Conservation (phyloP, 371 early-diverging fungal genomes). For the Dichotomocladium elegans region DNA sequence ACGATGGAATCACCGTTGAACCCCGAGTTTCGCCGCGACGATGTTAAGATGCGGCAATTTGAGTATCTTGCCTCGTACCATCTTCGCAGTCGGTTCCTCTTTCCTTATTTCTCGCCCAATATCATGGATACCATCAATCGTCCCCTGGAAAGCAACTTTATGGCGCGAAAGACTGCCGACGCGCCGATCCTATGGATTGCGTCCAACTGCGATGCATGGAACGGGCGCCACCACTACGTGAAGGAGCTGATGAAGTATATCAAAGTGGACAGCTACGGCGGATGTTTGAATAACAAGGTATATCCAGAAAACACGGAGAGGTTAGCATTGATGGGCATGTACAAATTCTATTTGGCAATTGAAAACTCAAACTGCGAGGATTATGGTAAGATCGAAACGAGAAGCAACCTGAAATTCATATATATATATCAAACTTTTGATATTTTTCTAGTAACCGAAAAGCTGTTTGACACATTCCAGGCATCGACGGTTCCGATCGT, state of each 20-base stretch:
- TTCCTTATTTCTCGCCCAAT: slow-evolving; percentile 25
- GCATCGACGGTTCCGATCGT: slow-evolving; percentile 23
- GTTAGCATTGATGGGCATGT: slow-evolving; percentile 16
- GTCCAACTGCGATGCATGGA: slow-evolving; percentile 31
- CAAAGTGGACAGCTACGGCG: slow-evolving; percentile 29
- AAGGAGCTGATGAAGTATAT: slow-evolving; percentile 34
- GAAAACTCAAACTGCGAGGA: slow-evolving; percentile 42
- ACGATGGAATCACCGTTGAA: slow-evolving; percentile 33
- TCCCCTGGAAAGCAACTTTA: slow-evolving; percentile 25
- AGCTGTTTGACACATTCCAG: slow-evolving; percentile 29
- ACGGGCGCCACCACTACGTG: slow-evolving; percentile 33
- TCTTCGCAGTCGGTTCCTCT: slow-evolving; percentile 26
- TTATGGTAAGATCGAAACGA: slow-evolving; percentile 34
- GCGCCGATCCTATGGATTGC: slow-evolving; percentile 40
- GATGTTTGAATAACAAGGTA: slow-evolving; percentile 25
- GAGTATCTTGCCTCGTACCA: slow-evolving; percentile 37
- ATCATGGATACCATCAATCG: slow-evolving; percentile 26
- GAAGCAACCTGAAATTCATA: too few relatives aligned
- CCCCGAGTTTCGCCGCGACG: slow-evolving; percentile 14
- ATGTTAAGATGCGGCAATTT: slow-evolving; percentile 19
- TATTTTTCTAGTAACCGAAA: slow-evolving; percentile 36
- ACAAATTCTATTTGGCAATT: slow-evolving; percentile 41
- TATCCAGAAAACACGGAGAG: slow-evolving; percentile 30
- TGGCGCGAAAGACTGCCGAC: slow-evolving; percentile 17
- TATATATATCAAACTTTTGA: too few relatives aligned